Conservation (phyloP, 2,329 filamentous ascomycete species). For the Ciborinia camelliae region DNA sequence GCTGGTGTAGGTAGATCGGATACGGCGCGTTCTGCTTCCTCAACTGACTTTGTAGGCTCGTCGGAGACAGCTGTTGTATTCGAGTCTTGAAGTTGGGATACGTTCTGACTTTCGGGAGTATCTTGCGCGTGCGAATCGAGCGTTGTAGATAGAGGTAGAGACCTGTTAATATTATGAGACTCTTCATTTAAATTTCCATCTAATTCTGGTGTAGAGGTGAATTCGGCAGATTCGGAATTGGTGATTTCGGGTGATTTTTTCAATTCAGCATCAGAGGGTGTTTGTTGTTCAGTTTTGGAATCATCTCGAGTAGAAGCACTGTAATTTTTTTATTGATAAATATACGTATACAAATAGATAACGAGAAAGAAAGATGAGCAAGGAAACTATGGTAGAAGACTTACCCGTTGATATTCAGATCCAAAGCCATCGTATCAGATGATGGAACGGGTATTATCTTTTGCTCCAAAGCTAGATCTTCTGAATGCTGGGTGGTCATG, state of each 20-base stretch:
- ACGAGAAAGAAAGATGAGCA: constrained; percentile 32
- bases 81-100: constrained; percentile 18
- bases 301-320: constrained; percentile 37
- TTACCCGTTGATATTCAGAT: constrained; percentile 57
- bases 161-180: background rate
- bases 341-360: constrained; percentile 34
- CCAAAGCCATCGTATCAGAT: constrained; percentile 50
- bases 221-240: constrained; percentile 2
- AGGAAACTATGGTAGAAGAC: constrained; percentile 39
- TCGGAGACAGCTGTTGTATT: constrained; percentile 23
- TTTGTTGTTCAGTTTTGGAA: constrained; percentile 21
- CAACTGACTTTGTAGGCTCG: background rate
- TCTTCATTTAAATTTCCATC: constrained; percentile 1
- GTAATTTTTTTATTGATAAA: constrained; percentile 36
- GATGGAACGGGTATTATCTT: constrained; percentile 49
- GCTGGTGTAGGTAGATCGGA: constrained; percentile 21
- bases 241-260: constrained; percentile 4
- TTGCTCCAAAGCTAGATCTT: constrained; percentile 43
- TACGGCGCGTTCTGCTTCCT: constrained; percentile 3
- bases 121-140: constrained; percentile 16
- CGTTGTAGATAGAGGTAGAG: background rate
- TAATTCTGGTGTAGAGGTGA: background rate
- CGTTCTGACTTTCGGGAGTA: constrained; percentile 1
- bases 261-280: constrained; percentile 9
- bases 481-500: constrained; percentile 47